These are phyloP conservation scores for Magnolia kwangsiensis DNA, from an alignment of 164 flowering plant species.

Conservation along the genomic window DNA sequence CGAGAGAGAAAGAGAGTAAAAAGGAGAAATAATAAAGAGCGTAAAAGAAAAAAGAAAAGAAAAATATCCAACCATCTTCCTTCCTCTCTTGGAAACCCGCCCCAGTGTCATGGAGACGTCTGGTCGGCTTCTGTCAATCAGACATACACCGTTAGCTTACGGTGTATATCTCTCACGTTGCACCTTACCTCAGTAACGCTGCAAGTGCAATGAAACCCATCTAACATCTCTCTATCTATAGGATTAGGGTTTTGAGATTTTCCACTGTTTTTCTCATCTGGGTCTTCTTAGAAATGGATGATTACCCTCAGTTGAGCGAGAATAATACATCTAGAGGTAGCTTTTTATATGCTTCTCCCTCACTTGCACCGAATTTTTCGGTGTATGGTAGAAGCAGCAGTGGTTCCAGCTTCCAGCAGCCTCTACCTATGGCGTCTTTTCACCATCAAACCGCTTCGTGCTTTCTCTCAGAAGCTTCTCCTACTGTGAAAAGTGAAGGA, in stretches of 20 bases:
- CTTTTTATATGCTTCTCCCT: constrained; percentile 40
- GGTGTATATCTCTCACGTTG: background rate
- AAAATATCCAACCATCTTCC: background rate
- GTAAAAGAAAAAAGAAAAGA: background rate
- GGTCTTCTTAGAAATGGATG: constrained; percentile 37
- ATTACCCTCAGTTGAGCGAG: constrained; percentile 38
- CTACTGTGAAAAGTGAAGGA: constrained; percentile 49
- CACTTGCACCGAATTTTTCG: constrained; percentile 33
- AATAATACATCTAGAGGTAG: constrained; percentile 37
- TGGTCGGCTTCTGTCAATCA: background rate
- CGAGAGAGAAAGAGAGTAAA: background rate
- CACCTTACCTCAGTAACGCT: background rate
- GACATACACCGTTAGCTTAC: background rate
- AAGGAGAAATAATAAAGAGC: background rate
- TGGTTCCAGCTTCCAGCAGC: constrained; percentile 22
- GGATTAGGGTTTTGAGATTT: background rate
- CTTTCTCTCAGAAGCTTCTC: constrained; percentile 19
- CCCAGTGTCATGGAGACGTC: background rate
- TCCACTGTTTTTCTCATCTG: constrained; percentile 1
- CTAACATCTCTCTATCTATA: background rate
- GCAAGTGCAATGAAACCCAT: constrained; percentile 4
- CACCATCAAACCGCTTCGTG: constrained; percentile 39
- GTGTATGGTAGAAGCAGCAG: constrained; percentile 32
- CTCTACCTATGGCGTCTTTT: constrained; percentile 24
- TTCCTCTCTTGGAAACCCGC: background rate